Percentiles rank a stretch among this genome's conserved stretches.
phyloP scores from a whole-genome alignment of 768 basidiomycete genomes.

The Lentinula sp. region DNA sequence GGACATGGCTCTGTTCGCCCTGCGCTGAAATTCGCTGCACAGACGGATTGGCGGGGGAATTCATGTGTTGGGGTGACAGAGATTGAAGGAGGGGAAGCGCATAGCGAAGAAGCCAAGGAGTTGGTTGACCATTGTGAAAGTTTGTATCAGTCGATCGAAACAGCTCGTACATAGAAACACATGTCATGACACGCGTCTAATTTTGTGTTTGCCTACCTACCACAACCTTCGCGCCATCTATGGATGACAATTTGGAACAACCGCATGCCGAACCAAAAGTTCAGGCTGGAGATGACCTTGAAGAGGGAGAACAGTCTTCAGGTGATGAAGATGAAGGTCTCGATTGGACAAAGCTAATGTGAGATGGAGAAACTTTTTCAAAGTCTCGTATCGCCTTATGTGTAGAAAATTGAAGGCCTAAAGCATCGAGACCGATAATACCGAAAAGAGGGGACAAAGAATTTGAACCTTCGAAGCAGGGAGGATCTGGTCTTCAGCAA shows the following conservation, averaged over 20 bases:
- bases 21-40: constrained; percentile 49
- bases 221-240: constrained; percentile 13
- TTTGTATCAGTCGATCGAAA: constrained; percentile 31
- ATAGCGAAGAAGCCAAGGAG: constrained; percentile 37
- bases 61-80: constrained; percentile 43
- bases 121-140: constrained; percentile 52
- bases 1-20: constrained; percentile 6
- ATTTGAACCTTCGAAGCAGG: constrained; percentile 66
- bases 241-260: constrained; percentile 60
- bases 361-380: constrained; percentile 12
- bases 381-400: constrained; percentile 9
- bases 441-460: constrained; percentile 98
- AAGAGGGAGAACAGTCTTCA: constrained; percentile 43
- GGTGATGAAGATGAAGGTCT: constrained; percentile 68
- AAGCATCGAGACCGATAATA: constrained; percentile 59
- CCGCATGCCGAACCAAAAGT: constrained; percentile 26
- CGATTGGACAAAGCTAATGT: constrained; percentile 83
- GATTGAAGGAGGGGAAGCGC: constrained; percentile 45
- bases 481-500: constrained; percentile 71
- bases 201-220: background rate
- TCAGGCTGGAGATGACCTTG: constrained; percentile 21
- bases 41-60: constrained; percentile 50
- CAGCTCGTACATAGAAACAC: background rate
- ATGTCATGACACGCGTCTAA: background rate
- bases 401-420: constrained; percentile 22